phyloP scores from a whole-genome alignment of 1,284 basidiomycete species.

The Meira nashicola region DNA sequence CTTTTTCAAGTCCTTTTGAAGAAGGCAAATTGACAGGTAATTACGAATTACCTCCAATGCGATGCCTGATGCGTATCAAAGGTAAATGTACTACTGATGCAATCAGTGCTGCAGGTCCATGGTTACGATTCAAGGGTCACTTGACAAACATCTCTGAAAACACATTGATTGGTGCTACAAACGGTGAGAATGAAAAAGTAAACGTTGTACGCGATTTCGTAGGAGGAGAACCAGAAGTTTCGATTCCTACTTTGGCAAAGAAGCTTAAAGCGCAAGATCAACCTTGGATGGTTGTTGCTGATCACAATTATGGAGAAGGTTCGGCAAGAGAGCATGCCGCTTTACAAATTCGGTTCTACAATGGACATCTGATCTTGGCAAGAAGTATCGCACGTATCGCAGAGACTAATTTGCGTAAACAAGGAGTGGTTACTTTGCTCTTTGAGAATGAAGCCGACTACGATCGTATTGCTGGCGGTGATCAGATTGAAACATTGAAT shows the following conservation, averaged over 20 bases:
- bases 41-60: conserved; percentile 67
- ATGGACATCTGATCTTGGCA: conserved; percentile 57
- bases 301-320: conserved; percentile 85
- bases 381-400: conserved; percentile 63
- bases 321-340: conserved; percentile 97
- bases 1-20: conserved; percentile 77
- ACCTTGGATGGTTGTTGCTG: conserved; percentile 87
- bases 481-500: conserved; percentile 47
- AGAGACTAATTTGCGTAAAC: conserved; percentile 59
- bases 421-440: conserved; percentile 50
- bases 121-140: conserved; percentile 95
- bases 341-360: conserved; percentile 91
- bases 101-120: conserved; percentile 56
- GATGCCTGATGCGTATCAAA: conserved; percentile 79
- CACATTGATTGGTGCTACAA: conserved; percentile 58
- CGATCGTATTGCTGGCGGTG: conserved; percentile 36
- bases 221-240: conserved; percentile 22
- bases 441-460: conserved; percentile 52
- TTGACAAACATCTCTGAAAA: conserved; percentile 95
- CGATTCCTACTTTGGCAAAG: conserved; percentile 50
- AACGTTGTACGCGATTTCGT: conserved; percentile 51
- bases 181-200: conserved; percentile 55
- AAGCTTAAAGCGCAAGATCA: conserved; percentile 44
- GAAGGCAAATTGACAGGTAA: conserved; percentile 51
- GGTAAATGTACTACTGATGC: conserved; percentile 96